phyloP scores from a whole-genome alignment of 2,329 filamentous ascomycete genomes.

The Aspergillus glaucus region DNA sequence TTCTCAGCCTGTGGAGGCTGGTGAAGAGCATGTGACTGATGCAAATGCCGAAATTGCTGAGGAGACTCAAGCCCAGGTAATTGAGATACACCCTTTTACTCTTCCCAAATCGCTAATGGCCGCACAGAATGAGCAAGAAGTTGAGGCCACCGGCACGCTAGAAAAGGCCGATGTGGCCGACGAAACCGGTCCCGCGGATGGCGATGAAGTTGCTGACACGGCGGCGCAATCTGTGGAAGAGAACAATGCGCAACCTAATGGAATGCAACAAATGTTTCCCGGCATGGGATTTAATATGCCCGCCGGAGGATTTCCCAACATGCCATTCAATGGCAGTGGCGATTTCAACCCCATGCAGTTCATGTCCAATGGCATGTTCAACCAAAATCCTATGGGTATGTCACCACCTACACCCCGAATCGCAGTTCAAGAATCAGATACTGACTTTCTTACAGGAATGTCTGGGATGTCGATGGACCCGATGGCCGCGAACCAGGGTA shows the following conservation, averaged over 20 bases:
- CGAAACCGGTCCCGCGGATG: slow-evolving; percentile 7
- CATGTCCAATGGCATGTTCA: slow-evolving; percentile 42
- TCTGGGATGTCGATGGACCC: slow-evolving; percentile 73
- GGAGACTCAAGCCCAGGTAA: slow-evolving; percentile 15
- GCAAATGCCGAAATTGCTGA: slow-evolving; percentile 2
- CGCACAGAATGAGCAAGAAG: slow-evolving; percentile 11
- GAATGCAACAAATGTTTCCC: slow-evolving; percentile 9
- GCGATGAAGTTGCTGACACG: slow-evolving; percentile 9
- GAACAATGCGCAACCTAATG: slow-evolving; percentile 6
- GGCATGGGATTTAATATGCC: slow-evolving; percentile 41
- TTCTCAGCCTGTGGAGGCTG: slow-evolving; percentile 3
- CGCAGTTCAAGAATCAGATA: slow-evolving; percentile 8
- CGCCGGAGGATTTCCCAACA: slow-evolving; percentile 48
- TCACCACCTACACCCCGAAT: slow-evolving; percentile 10
- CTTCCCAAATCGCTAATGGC: background rate
- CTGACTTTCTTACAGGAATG: slow-evolving; percentile 54
- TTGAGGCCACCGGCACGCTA: slow-evolving; percentile 4
- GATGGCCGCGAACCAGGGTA: slow-evolving; percentile 44
- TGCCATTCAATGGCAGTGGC: slow-evolving; percentile 55
- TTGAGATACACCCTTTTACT: background rate
- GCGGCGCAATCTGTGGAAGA: slow-evolving; percentile 10
- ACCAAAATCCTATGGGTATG: slow-evolving; percentile 86
- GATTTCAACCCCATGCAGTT: slow-evolving; percentile 66
- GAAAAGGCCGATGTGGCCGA: slow-evolving; percentile 7
- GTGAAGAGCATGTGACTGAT: slow-evolving; percentile 4